Conservation (phyloP, 176 grass and related monocot genomes). For the Cenchrus purpureus region DNA sequence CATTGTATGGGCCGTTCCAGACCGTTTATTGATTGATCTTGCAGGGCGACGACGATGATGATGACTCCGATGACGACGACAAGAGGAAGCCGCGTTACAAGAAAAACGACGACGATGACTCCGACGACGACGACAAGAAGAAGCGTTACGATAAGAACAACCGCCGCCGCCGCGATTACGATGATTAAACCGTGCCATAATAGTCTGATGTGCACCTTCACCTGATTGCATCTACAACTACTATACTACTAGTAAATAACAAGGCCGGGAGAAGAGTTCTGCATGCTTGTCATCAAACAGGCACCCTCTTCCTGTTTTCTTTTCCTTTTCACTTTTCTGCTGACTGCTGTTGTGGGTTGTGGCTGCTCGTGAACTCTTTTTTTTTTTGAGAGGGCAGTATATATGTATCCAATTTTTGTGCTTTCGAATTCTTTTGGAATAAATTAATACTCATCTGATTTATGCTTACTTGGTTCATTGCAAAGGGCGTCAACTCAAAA, state of each 20-base stretch:
- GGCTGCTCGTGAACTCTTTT: neutral
- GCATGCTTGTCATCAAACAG: neutral
- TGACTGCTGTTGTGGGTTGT: neutral
- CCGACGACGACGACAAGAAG: constrained; percentile 39
- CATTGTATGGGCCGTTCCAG: no score
- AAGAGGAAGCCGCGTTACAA: constrained; percentile 48
- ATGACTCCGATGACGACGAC: constrained; percentile 28
- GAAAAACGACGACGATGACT: constrained; percentile 27
- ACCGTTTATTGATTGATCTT: no score
- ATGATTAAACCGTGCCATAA: constrained; percentile 1
- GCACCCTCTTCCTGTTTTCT: neutral
- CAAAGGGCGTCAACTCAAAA: neutral
- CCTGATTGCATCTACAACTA: no score
- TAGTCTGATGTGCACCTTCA: neutral
- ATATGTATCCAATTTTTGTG: neutral
- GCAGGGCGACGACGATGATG: neutral
- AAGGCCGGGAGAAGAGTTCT: neutral
- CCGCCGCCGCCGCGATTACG: constrained; percentile 42
- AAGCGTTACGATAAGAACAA: constrained; percentile 44
- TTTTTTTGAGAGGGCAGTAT: neutral
- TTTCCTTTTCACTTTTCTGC: neutral
- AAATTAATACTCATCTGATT: neutral
- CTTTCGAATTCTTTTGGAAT: neutral
- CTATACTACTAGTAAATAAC: neutral
- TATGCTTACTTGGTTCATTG: neutral